Percentiles rank a stretch among this genome's conserved stretches.
Evolutionary conservation across 225 moss, liverwort and hornwort genomes (phyloP).

Genomic region (Thuidium tamariscinum): DNA sequence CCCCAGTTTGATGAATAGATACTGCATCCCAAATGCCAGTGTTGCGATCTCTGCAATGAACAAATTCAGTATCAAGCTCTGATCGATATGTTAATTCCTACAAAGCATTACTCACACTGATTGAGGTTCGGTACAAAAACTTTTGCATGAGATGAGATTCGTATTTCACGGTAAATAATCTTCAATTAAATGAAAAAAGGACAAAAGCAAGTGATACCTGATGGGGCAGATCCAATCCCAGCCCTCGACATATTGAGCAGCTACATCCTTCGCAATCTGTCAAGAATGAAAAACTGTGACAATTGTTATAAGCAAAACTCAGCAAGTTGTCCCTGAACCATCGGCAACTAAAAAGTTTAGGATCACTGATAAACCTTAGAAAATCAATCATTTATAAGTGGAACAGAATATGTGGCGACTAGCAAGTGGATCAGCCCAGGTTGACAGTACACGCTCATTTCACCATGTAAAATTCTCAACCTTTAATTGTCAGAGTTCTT

Average conservation of each 20-base stretch:
- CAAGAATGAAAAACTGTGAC: not conserved
- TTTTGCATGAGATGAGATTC: not conserved
- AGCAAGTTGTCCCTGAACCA: not conserved
- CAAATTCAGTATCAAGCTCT: not conserved
- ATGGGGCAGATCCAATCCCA: constrained; percentile 98
- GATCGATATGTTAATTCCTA: not conserved
- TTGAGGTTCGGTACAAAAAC: not conserved
- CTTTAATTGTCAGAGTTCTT: not conserved
- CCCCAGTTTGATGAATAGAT: constrained; percentile 68
- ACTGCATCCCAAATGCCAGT: constrained; percentile 94
- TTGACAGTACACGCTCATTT: not conserved
- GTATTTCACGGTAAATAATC: not conserved
- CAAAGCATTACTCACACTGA: not conserved
- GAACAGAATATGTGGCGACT: not conserved
- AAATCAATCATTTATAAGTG: not conserved
- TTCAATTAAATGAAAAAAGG: not conserved
- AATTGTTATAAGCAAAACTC: not conserved
- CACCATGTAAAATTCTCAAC: not conserved
- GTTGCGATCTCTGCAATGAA: constrained; percentile 70
- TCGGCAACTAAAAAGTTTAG: not conserved
- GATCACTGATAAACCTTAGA: not conserved
- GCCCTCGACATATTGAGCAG: constrained; percentile 94
- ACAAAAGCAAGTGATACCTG: constrained; percentile 30
- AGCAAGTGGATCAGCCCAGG: not conserved
- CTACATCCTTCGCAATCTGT: constrained; percentile 92